Evolutionary conservation across 495 filamentous ascomycete species (phyloP).

Genomic region (Pyronema omphalodes): DNA sequence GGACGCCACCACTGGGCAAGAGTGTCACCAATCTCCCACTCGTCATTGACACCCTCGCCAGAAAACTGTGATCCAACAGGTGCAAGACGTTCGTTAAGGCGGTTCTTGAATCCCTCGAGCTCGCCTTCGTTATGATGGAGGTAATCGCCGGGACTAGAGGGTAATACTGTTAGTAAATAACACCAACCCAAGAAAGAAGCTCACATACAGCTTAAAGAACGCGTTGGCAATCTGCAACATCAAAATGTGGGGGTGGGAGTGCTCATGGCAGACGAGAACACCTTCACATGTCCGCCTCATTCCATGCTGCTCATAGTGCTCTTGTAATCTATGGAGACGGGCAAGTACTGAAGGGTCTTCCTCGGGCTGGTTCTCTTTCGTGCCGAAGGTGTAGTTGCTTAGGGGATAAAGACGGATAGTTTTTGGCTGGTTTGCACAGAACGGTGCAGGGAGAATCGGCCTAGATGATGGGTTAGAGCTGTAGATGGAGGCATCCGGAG

Average conservation of each 20-base stretch:
- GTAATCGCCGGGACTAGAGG: conserved; percentile 69
- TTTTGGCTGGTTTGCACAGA: conserved; percentile 73
- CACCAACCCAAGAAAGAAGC: background rate
- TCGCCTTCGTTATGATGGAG: conserved; percentile 80
- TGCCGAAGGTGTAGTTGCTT: conserved; percentile 96
- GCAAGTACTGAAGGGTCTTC: conserved; percentile 91
- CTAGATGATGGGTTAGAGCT: conserved; percentile 24
- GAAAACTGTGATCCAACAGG: conserved; percentile 76
- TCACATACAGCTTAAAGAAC: conserved; percentile 80
- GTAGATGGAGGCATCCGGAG: background rate
- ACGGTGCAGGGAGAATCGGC: conserved; percentile 59
- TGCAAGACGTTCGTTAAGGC: conserved; percentile 79
- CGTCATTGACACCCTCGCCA: conserved; percentile 66
- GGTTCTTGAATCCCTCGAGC: conserved; percentile 76
- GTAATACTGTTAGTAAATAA: background rate
- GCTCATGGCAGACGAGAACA: conserved; percentile 90
- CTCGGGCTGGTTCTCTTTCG: conserved; percentile 93
- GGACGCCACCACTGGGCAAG: conserved; percentile 97
- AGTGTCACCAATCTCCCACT: conserved; percentile 88
- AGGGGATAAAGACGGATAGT: conserved; percentile 89
- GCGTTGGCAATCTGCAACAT: conserved; percentile 99
- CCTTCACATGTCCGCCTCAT: conserved; percentile 97
- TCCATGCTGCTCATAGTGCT: conserved; percentile 79
- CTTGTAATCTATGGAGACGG: conserved; percentile 76
- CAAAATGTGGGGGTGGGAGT: conserved; percentile 93